A percentile compares a stretch with the other conserved stretches of the same genome.
These are phyloP conservation scores for Paspalum notatum DNA, from an alignment of 176 grass and related monocot genomes.

Conservation along the genomic window DNA sequence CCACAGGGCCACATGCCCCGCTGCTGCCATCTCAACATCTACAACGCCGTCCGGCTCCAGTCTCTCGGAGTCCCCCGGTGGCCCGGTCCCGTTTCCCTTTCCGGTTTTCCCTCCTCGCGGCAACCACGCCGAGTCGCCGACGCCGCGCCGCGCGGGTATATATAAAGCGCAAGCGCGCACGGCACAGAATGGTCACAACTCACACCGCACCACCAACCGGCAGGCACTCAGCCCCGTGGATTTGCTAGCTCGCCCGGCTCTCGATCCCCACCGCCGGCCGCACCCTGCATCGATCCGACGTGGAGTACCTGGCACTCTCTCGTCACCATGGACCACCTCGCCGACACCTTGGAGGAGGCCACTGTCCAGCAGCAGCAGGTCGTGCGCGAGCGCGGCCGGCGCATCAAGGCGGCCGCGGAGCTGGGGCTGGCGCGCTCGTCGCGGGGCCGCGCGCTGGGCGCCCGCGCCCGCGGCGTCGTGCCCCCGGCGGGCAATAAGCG, in stretches of 20 bases:
- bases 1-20: slow-evolving; percentile 13
- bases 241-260: not conserved
- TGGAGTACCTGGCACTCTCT: not conserved
- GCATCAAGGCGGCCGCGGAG: slow-evolving; percentile 74
- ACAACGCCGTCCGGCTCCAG: slow-evolving; percentile 4
- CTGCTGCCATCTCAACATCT: not conserved
- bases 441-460: slow-evolving; percentile 58
- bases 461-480: slow-evolving; percentile 17
- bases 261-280: not conserved
- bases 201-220: no score
- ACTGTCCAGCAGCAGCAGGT: not conserved
- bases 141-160: not conserved
- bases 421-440: slow-evolving; percentile 66
- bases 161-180: not conserved
- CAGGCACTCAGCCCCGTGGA: no score
- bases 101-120: not conserved
- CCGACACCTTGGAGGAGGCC: not conserved
- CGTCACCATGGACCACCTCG: slow-evolving; percentile 30
- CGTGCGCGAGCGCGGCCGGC: slow-evolving; percentile 60
- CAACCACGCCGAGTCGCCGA: no score
- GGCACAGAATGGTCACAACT: not conserved
- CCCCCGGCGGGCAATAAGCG: not conserved
- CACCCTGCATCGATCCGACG: not conserved
- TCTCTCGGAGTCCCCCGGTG: no score
- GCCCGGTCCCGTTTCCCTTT: no score